Percentiles rank a stretch among this genome's conserved stretches.
phyloP scores from a whole-genome alignment of 1,139 yeast genomes.

The Candida sojae region DNA sequence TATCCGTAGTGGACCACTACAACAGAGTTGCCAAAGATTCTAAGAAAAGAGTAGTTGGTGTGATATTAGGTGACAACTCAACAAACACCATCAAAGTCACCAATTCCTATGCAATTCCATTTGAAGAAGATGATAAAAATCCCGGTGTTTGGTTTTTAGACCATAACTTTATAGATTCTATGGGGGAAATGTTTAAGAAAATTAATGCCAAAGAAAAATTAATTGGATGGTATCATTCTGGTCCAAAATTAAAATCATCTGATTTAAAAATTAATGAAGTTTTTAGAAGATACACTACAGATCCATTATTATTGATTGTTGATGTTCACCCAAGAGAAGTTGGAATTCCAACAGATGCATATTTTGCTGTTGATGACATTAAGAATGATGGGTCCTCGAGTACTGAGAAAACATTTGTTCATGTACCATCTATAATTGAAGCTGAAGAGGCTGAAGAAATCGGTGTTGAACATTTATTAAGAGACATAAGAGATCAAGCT shows the following conservation, averaged over 20 bases:
- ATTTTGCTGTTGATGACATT: conserved; percentile 90
- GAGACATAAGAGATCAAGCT: conserved; percentile 96
- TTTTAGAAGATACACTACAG: conserved; percentile 79
- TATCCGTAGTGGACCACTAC: conserved; percentile 94
- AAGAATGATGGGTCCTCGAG: conserved; percentile 96
- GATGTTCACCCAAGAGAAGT: conserved; percentile 82
- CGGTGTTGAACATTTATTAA: conserved; percentile 93
- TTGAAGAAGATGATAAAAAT: conserved; percentile 93
- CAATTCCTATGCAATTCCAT: conserved; percentile 85
- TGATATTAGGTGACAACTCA: conserved; percentile 79
- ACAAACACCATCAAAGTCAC: conserved; percentile 63
- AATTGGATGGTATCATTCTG: conserved; percentile 99
- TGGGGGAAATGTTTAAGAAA: conserved; percentile 98
- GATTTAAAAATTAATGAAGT: conserved; percentile 89
- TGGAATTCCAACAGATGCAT: conserved; percentile 96
- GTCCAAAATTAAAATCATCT: conserved; percentile 86
- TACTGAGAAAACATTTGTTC: conserved; percentile 90
- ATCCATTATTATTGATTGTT: conserved; percentile 85
- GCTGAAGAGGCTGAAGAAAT: conserved; percentile 99
- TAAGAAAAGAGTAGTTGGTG: conserved; percentile 90
- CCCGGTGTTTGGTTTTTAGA: conserved; percentile 97
- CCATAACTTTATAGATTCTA: conserved; percentile 92
- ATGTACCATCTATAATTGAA: conserved; percentile 87
- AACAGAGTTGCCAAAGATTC: conserved; percentile 73
- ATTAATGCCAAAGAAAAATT: conserved; percentile 95